Base-by-base conservation (phyloP, 2,329 filamentous ascomycete species). In the Didymella exigua region DNA sequence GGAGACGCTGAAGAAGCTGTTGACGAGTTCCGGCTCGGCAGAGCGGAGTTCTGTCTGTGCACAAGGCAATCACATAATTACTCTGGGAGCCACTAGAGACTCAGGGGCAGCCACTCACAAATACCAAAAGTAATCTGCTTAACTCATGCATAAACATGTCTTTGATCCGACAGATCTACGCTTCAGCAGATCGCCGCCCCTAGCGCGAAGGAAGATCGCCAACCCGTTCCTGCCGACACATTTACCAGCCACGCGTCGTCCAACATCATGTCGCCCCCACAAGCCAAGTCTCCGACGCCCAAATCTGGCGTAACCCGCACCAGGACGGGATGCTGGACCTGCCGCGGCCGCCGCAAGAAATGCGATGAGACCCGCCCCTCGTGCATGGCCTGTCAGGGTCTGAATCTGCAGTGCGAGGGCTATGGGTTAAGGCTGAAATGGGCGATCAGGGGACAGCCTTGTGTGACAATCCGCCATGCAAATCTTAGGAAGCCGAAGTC, bases 301-400 rank as follows among this genome's bases (percentile, higher is more conserved):
- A 49, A 31, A 36, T 16, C 40, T 21, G 40, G 34, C n/a, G 33
- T 54, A n/a, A 49, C 44, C 14, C 40, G 49, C n/a, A 49, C 49
- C 7, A 37, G 49, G 34, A 44, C 36, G 3, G 50, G 50, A 4
- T 58, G 55, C 31, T 51, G 50, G 47, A 58, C 46, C 3, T 58
- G 50, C 27, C 50, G 50, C 13, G 41, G 42, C 11, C 55, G 50
- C 10, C 41, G 50, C 23, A 58, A 58, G 27, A 58, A 58, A 19
- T 54, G 55, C 18, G 55, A 58, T 23, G 55, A 54, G 18, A 41
- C 26, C 2, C 36, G 37, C 4, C 50, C 50, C 4, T 21, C 19
- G 21, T 58, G 55, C 27, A 38, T 34, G 23, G 43, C 31, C 16
- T 51, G 55, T 26, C 41, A 16, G 11, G 18, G 26, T 11, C 31